A percentile compares a stretch with the other conserved stretches of the same genome.
These are phyloP conservation scores for Meripilus lineatus DNA, from an alignment of 1,284 basidiomycete genomes.

Conservation along the genomic window DNA sequence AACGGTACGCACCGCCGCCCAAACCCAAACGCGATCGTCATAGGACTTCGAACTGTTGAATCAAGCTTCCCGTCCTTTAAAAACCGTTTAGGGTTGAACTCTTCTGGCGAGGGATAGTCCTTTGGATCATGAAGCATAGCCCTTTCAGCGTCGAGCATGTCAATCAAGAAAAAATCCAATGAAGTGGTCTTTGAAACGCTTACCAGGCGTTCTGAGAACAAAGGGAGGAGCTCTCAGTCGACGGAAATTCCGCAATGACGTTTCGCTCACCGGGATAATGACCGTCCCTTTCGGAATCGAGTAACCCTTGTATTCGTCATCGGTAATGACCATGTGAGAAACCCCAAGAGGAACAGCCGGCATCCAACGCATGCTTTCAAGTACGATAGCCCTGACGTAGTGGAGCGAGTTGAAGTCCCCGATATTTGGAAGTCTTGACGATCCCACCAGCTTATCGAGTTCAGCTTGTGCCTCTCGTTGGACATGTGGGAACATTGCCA, in stretches of 20 bases:
- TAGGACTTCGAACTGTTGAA: conserved; percentile 4
- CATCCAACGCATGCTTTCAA: conserved; percentile 6
- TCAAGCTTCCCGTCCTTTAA: conserved; percentile 1
- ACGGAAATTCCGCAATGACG: not conserved
- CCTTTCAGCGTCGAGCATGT: too few species aligned
- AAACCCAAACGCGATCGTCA: conserved; percentile 6
- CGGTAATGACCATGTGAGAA: conserved; percentile 4
- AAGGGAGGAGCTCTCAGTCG: not conserved
- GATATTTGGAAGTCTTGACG: conserved; percentile 1
- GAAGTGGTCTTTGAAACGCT: not conserved
- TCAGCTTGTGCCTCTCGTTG: conserved; percentile 4
- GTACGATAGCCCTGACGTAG: conserved; percentile 6
- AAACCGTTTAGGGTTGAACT: conserved; percentile 6
- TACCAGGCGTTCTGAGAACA: conserved; percentile 2
- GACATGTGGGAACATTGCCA: conserved; percentile 5
- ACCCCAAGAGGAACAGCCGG: conserved; percentile 5
- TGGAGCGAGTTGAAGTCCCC: conserved; percentile 2
- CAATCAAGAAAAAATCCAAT: too few species aligned
- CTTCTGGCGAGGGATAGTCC: conserved; percentile 2
- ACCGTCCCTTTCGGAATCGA: conserved; percentile 6
- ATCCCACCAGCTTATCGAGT: conserved; percentile 3
- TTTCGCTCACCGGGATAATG: conserved; percentile 2
- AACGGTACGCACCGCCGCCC: conserved; percentile 9
- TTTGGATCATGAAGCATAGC: conserved; percentile 1
- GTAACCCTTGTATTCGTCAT: conserved; percentile 8